A percentile compares a stretch with the other conserved stretches of the same genome.
Conservation (phyloP, 228 moss, liverwort and hornwort genomes). For the Sphagnum magellanicum region DNA sequence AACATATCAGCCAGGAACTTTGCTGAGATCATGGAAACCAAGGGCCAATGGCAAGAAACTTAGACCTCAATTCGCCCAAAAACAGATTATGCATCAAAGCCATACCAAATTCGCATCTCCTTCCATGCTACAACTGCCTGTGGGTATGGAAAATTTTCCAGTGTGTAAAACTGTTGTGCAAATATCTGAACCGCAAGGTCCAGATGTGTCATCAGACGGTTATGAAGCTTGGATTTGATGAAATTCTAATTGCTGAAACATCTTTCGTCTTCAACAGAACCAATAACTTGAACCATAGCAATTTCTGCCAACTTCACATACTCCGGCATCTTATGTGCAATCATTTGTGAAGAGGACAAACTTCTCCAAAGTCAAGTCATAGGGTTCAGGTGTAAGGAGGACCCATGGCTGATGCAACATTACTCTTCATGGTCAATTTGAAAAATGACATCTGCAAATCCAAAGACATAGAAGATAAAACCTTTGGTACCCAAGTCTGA, state of each 20-base stretch:
- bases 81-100: too few relatives aligned
- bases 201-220: background rate
- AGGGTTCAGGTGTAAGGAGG: background rate
- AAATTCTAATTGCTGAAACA: background rate
- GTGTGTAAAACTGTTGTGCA: background rate
- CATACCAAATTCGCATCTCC: too few relatives aligned
- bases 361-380: constrained; percentile 1
- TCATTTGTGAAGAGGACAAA: too few relatives aligned
- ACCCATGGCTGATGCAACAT: background rate
- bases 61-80: too few relatives aligned
- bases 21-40: too few relatives aligned
- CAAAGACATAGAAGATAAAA: background rate
- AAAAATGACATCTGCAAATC: constrained; percentile 1
- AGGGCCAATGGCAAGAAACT: too few relatives aligned
- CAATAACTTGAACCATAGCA: background rate
- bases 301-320: background rate
- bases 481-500: background rate
- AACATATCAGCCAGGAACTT: too few relatives aligned
- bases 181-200: background rate
- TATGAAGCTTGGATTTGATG: background rate
- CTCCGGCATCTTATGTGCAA: too few relatives aligned
- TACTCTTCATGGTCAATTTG: background rate
- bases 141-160: too few relatives aligned
- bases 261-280: background rate
- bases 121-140: too few relatives aligned